These are phyloP conservation scores for Botrytis squamosa DNA, from an alignment of 2,329 filamentous ascomycete genomes.

Conservation along the genomic window DNA sequence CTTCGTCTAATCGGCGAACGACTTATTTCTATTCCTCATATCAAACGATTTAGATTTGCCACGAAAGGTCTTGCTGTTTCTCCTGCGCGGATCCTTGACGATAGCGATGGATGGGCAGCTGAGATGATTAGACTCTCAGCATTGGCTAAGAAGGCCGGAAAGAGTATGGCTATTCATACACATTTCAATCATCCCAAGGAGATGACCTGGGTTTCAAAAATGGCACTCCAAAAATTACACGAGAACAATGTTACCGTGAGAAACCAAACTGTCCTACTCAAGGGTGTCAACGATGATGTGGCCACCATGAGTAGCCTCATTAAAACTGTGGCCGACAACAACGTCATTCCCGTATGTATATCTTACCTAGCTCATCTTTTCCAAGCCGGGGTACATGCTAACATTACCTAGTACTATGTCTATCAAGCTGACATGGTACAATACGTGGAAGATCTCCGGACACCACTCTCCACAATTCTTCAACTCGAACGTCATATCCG, in stretches of 20 bases:
- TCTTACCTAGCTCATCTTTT: not conserved
- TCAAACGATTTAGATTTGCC: slow-evolving; percentile 59
- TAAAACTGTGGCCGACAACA: slow-evolving; percentile 53
- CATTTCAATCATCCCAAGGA: slow-evolving; percentile 65
- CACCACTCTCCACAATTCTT: slow-evolving; percentile 57
- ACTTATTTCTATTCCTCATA: slow-evolving; percentile 56
- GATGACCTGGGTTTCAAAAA: slow-evolving; percentile 58
- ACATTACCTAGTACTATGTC: slow-evolving; percentile 56
- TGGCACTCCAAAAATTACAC: slow-evolving; percentile 51
- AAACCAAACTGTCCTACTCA: slow-evolving; percentile 60
- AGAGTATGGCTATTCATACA: slow-evolving; percentile 61
- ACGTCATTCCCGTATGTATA: slow-evolving; percentile 53
- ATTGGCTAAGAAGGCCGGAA: slow-evolving; percentile 52
- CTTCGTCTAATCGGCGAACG: slow-evolving; percentile 54
- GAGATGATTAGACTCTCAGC: slow-evolving; percentile 52
- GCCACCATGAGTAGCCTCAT: slow-evolving; percentile 55
- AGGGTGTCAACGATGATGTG: slow-evolving; percentile 57
- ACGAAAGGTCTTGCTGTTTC: slow-evolving; percentile 61
- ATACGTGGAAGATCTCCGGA: slow-evolving; percentile 61
- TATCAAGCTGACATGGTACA: slow-evolving; percentile 64
- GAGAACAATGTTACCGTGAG: slow-evolving; percentile 54
- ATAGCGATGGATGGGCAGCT: slow-evolving; percentile 52
- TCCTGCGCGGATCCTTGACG: slow-evolving; percentile 55
- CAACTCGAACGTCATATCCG: slow-evolving; percentile 57
- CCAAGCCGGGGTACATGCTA: slow-evolving; percentile 15